Evolutionary conservation across 2,329 filamentous ascomycete species (phyloP), one percentile per base, ranked within the genome.

Genomic region (Sporothrix inflata): DNA sequence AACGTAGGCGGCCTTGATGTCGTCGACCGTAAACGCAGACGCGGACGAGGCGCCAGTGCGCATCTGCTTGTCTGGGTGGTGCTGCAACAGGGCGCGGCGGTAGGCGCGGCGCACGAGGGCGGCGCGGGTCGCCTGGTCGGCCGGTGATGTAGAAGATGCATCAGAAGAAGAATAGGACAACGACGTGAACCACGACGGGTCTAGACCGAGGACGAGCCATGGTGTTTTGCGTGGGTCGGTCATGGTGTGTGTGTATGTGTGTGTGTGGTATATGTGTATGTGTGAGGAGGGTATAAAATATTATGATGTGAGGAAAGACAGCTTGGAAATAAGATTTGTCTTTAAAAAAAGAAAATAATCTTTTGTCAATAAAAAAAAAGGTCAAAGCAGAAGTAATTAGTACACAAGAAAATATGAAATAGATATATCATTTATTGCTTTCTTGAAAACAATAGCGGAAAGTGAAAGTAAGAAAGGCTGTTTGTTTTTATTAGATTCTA

Each of bases 41-140:
- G 57, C 40, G 2, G 69, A 27, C 38, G 70, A 47, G 11, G 51
- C 45, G 27, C 34, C n/a, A 4, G 49, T 3, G 5, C 72, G 34
- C 63, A 66, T 66, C 73, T 78, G 76, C 77, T 91, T 90, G 81
- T 91, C 89, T 2, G 90, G 90, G 80, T 92, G 90, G 81, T 91
- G 85, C 75, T 84, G 85, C 19, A 92, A 85, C 45, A 92, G 85
- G 27, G 90, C 88, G 70, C 87, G 85, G 79, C 85, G 88, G 80
- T 92, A 92, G 73, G 89, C 89, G 73, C 85, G 85, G 78, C 89
- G 91, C 73, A 91, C 82, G 68, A 87, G 81, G 66, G 81, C 74
- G 82, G 77, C 53, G 85, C 82, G 73, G 80, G 73, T 67, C 2
- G 70, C 27, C 1, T 53, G 42, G 11, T 72, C 67, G 47, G 49